Evolutionary conservation across 768 basidiomycete species (phyloP), one percentile per base, ranked within the genome.

Genomic region (Kwoniella dendrophila): DNA sequence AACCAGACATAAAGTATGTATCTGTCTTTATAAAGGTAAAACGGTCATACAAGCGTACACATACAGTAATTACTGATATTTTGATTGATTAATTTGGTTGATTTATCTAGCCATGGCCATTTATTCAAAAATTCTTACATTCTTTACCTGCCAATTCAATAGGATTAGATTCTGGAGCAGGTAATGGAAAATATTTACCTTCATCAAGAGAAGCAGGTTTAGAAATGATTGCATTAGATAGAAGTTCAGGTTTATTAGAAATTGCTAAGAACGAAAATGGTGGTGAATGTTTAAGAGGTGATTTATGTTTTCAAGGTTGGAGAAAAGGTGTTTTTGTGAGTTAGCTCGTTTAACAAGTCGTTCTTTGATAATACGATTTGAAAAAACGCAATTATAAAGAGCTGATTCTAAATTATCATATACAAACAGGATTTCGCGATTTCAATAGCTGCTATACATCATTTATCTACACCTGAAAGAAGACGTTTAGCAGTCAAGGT

Each of bases 371-470:
- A n/a, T n/a, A n/a, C n/a, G n/a, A n/a, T n/a, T n/a, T n/a, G n/a
- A n/a, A n/a, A n/a, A n/a, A n/a, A n/a, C n/a, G n/a, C n/a, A n/a
- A n/a, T n/a, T n/a, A n/a, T n/a, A n/a, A n/a, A n/a, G n/a, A n/a
- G n/a, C 56, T 57, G 43, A 32, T 47, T 53, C 3, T 14, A 33
- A 33, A 41, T 7, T 47, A 51, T 29, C 38, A 11, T 30, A n/a
- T 50, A 38, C 22, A 33, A 26, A 22, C 24, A 97, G 94, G 92
- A 97, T 81, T 96, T 92, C 71, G 90, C 90, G 1, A 93, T 99
- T 50, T 96, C 94, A 3, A 94, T 99, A 65, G 96, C 96, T 27
- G 98, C 95, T 1, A 90, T 98, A 47, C 96, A 99, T 72, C 96
- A 99, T 78, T 83, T 99, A 4, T 87, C 92, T 2, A 95, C 92